These are phyloP conservation scores for Aspergillus flavus DNA, from an alignment of 2,329 filamentous ascomycete species.

Conservation along the genomic window DNA sequence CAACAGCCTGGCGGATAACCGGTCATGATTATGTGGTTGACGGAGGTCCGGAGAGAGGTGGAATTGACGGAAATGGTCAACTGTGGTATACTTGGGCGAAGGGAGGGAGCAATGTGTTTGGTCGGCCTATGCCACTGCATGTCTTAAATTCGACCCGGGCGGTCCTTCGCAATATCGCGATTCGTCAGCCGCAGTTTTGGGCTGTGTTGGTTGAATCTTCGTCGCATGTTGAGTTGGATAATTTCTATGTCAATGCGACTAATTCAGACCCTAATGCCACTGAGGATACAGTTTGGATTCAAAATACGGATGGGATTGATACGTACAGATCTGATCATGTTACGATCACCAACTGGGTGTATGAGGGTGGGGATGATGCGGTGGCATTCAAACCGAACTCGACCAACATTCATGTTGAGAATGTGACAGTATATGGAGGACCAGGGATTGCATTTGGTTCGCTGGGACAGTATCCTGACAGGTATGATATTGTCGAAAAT, in stretches of 20 bases:
- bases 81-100: too few species aligned
- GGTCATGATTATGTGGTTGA: too few species aligned
- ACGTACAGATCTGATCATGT: constrained; percentile 56
- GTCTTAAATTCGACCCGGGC: too few species aligned
- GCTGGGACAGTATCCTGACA: constrained; percentile 42
- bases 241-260: constrained; percentile 55
- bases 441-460: constrained; percentile 44
- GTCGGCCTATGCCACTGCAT: too few species aligned
- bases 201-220: constrained; percentile 51
- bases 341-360: constrained; percentile 51
- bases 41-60: too few species aligned
- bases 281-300: constrained; percentile 40
- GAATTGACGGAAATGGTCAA: too few species aligned
- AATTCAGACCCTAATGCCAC: constrained; percentile 35
- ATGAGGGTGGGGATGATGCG: constrained; percentile 39
- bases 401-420: constrained; percentile 43
- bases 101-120: too few species aligned
- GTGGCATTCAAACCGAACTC: constrained; percentile 47
- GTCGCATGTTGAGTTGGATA: constrained; percentile 56
- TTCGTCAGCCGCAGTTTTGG: constrained; percentile 56
- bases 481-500: constrained; percentile 41
- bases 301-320: constrained; percentile 56
- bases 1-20: too few species aligned
- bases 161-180: constrained; percentile 38
- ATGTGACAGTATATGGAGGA: constrained; percentile 42